Evolutionary conservation across 768 basidiomycete genomes (phyloP).

Genomic region (Termitomyces sp.): DNA sequence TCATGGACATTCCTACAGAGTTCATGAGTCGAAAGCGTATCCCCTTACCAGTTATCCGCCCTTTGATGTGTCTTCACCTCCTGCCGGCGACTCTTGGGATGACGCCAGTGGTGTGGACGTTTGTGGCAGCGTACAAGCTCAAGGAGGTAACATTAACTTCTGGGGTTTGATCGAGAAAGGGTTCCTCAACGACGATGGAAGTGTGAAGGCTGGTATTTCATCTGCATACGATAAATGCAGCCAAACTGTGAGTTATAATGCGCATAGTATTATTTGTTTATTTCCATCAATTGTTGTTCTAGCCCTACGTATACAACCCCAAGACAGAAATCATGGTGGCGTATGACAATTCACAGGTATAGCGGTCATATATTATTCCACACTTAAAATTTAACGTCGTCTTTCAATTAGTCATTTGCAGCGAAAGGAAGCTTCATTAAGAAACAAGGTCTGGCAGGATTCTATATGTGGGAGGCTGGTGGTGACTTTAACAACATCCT

Average conservation of each 20-base stretch:
- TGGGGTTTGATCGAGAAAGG: constrained; percentile 58
- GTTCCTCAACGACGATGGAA: constrained; percentile 46
- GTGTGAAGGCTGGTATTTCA: constrained; percentile 40
- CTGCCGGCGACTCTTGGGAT: constrained; percentile 63
- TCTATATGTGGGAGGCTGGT: constrained; percentile 69
- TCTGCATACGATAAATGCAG: constrained; percentile 61
- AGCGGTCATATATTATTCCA: background rate
- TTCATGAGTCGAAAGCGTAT: constrained; percentile 40
- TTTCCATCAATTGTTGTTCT: background rate
- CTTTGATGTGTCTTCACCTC: constrained; percentile 45
- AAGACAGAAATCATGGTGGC: constrained; percentile 40
- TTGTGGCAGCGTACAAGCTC: constrained; percentile 46
- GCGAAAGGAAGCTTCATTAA: constrained; percentile 58
- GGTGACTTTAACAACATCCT: constrained; percentile 52
- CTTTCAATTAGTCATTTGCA: constrained; percentile 27
- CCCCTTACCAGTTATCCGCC: constrained; percentile 42
- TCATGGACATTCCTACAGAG: constrained; percentile 78
- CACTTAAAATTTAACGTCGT: background rate
- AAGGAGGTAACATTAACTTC: constrained; percentile 56
- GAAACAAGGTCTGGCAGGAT: constrained; percentile 46
- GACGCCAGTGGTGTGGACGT: constrained; percentile 42
- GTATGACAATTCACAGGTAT: constrained; percentile 38
- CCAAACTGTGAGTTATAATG: constrained; percentile 51
- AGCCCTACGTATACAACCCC: constrained; percentile 43
- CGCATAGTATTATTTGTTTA: background rate